phyloP scores from a whole-genome alignment of 805 yeast genomes.

The Wickerhamiella qilinensis region DNA sequence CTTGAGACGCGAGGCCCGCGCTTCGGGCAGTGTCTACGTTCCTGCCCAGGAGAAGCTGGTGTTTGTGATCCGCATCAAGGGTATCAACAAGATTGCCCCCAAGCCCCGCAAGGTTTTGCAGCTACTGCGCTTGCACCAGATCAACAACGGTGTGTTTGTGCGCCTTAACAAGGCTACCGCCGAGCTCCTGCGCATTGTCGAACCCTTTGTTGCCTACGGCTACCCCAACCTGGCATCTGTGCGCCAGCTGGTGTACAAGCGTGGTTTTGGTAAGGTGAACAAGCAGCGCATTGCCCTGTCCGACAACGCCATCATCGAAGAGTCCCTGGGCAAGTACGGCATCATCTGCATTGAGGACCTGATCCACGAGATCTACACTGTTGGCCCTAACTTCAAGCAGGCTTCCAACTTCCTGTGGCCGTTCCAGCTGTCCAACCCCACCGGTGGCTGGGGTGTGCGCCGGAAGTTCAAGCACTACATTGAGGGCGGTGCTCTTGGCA shows the following conservation, averaged over 20 bases:
- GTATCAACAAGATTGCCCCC: conserved; percentile 97
- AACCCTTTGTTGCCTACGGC: conserved; percentile 95
- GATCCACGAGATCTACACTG: conserved; percentile 90
- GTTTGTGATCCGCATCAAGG: conserved; percentile 96
- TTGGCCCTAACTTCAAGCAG: conserved; percentile 97
- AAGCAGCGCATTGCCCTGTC: conserved; percentile 85
- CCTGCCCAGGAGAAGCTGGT: conserved; percentile 90
- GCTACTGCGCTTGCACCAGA: conserved; percentile 80
- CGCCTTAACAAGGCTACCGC: conserved; percentile 90
- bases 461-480: conserved; percentile 95
- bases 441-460: conserved; percentile 94
- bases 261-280: conserved; percentile 96
- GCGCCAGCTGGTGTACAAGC: conserved; percentile 89
- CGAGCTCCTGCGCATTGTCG: conserved; percentile 84
- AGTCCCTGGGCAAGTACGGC: conserved; percentile 81
- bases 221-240: conserved; percentile 87
- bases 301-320: conserved; percentile 81
- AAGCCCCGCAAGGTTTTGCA: conserved; percentile 97
- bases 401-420: conserved; percentile 98
- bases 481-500: conserved; percentile 98
- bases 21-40: conserved; percentile 83
- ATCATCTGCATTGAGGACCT: conserved; percentile 81
- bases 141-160: conserved; percentile 89
- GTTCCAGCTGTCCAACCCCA: conserved; percentile 91
- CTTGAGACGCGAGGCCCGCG: conserved; percentile 75